phyloP scores from a whole-genome alignment of 75 land plant genomes.

The Selaginella moellendorffii region DNA sequence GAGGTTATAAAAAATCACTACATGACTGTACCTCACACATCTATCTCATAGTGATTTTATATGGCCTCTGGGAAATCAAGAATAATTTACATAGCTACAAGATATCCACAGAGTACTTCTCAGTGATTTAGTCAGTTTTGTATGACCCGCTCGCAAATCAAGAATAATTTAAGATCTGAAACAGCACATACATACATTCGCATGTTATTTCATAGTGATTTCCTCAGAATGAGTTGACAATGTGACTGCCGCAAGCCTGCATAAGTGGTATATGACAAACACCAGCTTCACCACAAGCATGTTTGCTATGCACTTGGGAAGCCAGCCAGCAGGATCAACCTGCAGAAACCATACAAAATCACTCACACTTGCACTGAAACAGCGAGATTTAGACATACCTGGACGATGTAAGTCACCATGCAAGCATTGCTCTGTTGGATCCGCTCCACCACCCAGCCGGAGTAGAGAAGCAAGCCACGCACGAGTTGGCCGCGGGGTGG shows the following conservation, averaged over 20 bases:
- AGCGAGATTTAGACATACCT: too few species aligned
- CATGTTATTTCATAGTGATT: neutral
- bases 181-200: neutral
- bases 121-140: too few species aligned
- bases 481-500: constrained; percentile 35
- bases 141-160: neutral
- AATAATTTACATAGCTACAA: too few species aligned
- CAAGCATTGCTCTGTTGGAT: constrained; percentile 40
- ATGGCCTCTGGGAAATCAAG: too few species aligned
- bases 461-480: constrained; percentile 46
- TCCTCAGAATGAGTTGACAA: neutral
- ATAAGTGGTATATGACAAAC: constrained; percentile 43
- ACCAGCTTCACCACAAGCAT: constrained; percentile 39
- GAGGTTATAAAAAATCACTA: too few species aligned
- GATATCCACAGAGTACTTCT: too few species aligned
- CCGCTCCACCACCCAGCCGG: constrained; percentile 69
- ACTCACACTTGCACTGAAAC: too few species aligned
- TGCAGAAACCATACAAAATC: constrained; percentile 20
- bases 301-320: constrained; percentile 57
- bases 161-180: neutral
- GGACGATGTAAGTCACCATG: constrained; percentile 54
- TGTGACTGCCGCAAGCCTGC: constrained; percentile 21
- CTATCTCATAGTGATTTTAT: too few species aligned
- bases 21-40: too few species aligned
- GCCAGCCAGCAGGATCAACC: constrained; percentile 69